phyloP scores from a whole-genome alignment of 2,329 filamentous ascomycete genomes.

The Macrophomina phaseolina region DNA sequence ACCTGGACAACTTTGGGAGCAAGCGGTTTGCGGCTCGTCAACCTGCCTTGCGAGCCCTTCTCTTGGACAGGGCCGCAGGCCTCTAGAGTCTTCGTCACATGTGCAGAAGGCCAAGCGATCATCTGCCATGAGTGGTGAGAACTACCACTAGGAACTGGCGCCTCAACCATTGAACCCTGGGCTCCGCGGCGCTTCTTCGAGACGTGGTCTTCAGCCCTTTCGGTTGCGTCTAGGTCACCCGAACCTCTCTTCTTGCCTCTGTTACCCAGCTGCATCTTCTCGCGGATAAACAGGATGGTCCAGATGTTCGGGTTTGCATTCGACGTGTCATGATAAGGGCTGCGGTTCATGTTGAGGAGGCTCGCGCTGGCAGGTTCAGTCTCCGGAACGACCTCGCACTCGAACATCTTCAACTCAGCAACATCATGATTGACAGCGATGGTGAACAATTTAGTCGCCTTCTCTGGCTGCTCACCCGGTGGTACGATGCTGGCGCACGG shows the following conservation, averaged over 20 bases:
- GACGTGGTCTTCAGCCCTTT: not conserved
- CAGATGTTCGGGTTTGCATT: not conserved
- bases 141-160: not conserved
- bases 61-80: not conserved
- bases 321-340: slow-evolving; percentile 1
- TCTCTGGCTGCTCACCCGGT: not conserved
- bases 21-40: not conserved
- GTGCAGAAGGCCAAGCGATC: slow-evolving; percentile 8
- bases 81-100: not conserved
- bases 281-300: slow-evolving; percentile 5
- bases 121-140: slow-evolving; percentile 6
- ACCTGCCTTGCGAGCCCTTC: not conserved
- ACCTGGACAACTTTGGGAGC: slow-evolving; percentile 4
- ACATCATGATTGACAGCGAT: not conserved
- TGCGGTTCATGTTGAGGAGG: not conserved
- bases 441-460: not conserved
- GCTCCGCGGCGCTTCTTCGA: not conserved
- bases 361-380: not conserved
- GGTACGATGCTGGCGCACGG: not conserved
- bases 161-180: not conserved
- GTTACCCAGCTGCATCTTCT: not conserved
- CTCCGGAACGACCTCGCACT: not conserved
- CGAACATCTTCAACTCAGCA: not conserved
- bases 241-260: not conserved
- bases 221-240: not conserved